phyloP scores from a whole-genome alignment of 305 asterid genomes.

The Withania somnifera region DNA sequence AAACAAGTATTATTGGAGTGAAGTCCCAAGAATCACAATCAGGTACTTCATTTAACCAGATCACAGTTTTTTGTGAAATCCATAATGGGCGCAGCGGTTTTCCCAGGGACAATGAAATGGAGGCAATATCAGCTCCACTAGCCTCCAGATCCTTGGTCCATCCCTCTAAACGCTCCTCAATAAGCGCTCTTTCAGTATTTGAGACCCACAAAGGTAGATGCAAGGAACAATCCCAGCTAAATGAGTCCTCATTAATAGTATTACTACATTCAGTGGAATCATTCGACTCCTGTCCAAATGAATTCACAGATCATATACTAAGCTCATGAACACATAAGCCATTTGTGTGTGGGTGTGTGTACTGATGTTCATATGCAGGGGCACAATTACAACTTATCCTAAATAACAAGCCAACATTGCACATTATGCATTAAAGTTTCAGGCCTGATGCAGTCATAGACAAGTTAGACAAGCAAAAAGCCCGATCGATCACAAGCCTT shows the following conservation, averaged over 20 bases:
- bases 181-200: constrained; percentile 49
- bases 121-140: constrained; percentile 81
- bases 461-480: background rate
- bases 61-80: constrained; percentile 89
- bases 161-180: constrained; percentile 49
- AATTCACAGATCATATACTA: background rate
- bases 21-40: constrained; percentile 91
- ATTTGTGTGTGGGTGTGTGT: background rate
- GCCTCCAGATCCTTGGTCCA: constrained; percentile 70
- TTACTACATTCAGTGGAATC: constrained; percentile 14
- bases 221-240: constrained; percentile 73
- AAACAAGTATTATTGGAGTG: constrained; percentile 73
- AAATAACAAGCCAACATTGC: background rate
- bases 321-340: background rate
- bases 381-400: background rate
- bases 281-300: constrained; percentile 30
- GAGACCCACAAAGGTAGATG: constrained; percentile 98
- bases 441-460: background rate
- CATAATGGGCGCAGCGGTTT: constrained; percentile 85
- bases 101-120: constrained; percentile 41
- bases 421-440: background rate
- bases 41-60: constrained; percentile 96
- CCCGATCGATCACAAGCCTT: background rate
- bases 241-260: constrained; percentile 14
- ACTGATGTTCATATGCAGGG: background rate